phyloP scores from a whole-genome alignment of 1,284 basidiomycete genomes.

The Peniophora sp. region DNA sequence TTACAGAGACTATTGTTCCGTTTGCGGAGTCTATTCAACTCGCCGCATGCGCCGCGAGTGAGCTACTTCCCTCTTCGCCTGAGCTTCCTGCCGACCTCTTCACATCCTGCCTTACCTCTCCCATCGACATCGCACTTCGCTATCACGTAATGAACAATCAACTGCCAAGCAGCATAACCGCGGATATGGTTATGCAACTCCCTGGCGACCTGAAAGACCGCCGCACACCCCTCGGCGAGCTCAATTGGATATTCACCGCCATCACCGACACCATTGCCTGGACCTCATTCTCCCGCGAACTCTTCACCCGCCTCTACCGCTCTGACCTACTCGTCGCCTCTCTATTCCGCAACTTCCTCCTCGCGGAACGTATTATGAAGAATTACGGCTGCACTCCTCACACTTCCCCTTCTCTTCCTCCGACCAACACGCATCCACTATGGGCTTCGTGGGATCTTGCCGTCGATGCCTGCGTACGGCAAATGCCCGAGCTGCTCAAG shows the following conservation, averaged over 20 bases:
- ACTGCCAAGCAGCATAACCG: constrained; percentile 66
- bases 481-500: constrained; percentile 84
- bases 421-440: constrained; percentile 91
- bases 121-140: constrained; percentile 94
- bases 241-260: constrained; percentile 99
- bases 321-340: constrained; percentile 96
- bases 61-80: constrained; percentile 90
- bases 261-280: constrained; percentile 99
- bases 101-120: constrained; percentile 95
- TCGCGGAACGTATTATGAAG: constrained; percentile 98
- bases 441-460: constrained; percentile 99
- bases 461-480: constrained; percentile 91
- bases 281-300: constrained; percentile 91
- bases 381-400: constrained; percentile 97
- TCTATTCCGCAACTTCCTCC: constrained; percentile 92
- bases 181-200: constrained; percentile 92
- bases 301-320: constrained; percentile 91
- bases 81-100: constrained; percentile 97
- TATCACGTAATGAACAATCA: constrained; percentile 93
- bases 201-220: constrained; percentile 96
- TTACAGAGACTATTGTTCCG: constrained; percentile 59
- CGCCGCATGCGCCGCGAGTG: constrained; percentile 89
- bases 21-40: constrained; percentile 92
- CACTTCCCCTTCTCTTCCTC: constrained; percentile 85
- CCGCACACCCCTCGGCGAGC: constrained; percentile 90